A percentile compares a stretch with the other conserved stretches of the same genome.
Conservation (phyloP, 139 green algal genomes). For the Eudorina sp. region DNA sequence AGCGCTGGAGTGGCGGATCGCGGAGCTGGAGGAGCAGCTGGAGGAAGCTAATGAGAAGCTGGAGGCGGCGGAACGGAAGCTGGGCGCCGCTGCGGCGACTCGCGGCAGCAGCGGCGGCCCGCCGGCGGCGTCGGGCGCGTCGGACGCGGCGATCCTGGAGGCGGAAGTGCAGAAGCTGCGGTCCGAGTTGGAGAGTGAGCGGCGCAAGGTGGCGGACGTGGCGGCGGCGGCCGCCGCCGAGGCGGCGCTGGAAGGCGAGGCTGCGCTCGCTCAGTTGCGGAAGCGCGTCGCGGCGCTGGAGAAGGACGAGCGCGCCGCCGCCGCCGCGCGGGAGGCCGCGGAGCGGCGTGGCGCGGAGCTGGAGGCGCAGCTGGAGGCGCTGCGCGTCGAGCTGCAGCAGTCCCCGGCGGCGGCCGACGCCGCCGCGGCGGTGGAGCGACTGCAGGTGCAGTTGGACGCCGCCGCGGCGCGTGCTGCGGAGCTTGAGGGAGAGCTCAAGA, state of each 20-base stretch:
- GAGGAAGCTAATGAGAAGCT: conserved; percentile 27
- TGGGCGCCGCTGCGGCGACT: background rate
- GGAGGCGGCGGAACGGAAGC: background rate
- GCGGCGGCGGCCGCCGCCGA: conserved; percentile 8
- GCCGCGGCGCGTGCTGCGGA: background rate
- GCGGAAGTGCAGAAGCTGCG: conserved; percentile 24
- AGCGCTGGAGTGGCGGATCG: conserved; percentile 29
- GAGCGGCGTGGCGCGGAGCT: background rate
- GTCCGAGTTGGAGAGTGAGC: background rate
- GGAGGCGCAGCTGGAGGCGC: background rate
- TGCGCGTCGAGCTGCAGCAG: conserved; percentile 17
- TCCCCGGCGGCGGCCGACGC: background rate
- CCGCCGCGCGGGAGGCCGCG: background rate
- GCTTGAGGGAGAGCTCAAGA: background rate
- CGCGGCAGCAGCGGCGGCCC: background rate
- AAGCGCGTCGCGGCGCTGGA: background rate
- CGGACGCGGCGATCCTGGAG: background rate
- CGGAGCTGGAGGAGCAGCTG: conserved; percentile 43
- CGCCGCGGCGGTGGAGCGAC: background rate
- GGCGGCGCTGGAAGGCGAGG: conserved; percentile 2
- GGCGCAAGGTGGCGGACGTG: conserved; percentile 18
- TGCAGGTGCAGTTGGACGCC: conserved; percentile 42
- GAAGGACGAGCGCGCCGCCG: background rate
- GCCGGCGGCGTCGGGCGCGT: background rate
- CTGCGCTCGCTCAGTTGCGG: background rate